These are phyloP conservation scores for Acorus gramineus DNA, from an alignment of 106 monocot genomes.

Conservation along the genomic window DNA sequence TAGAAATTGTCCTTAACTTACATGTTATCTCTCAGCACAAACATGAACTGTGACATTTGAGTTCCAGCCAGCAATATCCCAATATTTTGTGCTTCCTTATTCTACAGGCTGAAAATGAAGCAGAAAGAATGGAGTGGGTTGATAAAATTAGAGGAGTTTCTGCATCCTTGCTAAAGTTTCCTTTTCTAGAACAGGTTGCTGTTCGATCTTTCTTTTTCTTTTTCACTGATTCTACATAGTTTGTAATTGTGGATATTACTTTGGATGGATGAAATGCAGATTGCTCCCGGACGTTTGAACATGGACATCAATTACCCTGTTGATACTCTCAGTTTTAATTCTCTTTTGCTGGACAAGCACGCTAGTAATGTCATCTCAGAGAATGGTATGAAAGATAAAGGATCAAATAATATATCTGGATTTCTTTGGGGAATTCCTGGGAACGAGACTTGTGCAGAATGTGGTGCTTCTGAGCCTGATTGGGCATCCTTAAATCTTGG, in stretches of 20 bases:
- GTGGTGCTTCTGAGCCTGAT: constrained; percentile 75
- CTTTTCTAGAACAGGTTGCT: constrained; percentile 53
- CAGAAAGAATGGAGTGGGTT: constrained; percentile 82
- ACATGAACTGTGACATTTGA: background rate
- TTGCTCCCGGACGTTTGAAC: constrained; percentile 16
- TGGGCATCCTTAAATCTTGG: constrained; percentile 99
- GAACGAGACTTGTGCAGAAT: constrained; percentile 96
- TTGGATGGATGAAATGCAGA: constrained; percentile 13
- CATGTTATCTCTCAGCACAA: background rate
- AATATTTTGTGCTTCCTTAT: background rate
- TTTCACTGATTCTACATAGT: background rate
- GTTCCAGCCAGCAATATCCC: too few species aligned
- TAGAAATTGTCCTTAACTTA: too few species aligned
- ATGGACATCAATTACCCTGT: constrained; percentile 6
- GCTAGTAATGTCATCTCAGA: background rate
- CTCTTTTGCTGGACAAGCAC: constrained; percentile 5
- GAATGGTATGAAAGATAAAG: constrained; percentile 8
- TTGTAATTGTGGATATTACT: background rate
- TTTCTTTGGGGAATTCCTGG: constrained; percentile 63
- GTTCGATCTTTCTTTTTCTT: background rate
- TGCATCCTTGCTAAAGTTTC: constrained; percentile 75
- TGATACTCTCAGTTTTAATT: constrained; percentile 12
- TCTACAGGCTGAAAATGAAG: constrained; percentile 72
- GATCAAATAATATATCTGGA: constrained; percentile 34
- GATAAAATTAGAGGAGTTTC: constrained; percentile 93